These are phyloP conservation scores for Colletotrichum sidae DNA, from an alignment of 2,329 filamentous ascomycete genomes.

Conservation along the genomic window DNA sequence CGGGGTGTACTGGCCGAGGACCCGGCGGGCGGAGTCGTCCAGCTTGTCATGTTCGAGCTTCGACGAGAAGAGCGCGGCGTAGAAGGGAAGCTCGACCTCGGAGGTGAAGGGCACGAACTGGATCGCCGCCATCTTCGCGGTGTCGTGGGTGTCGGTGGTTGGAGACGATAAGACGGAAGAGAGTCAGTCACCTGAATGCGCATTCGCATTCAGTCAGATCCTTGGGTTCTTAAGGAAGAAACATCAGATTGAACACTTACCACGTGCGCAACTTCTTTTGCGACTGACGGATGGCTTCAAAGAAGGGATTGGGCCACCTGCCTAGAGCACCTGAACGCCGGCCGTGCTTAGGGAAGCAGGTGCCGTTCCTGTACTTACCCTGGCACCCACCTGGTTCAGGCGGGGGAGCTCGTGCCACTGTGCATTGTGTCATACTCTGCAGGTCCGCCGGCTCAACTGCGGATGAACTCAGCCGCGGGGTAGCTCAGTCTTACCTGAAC, in stretches of 20 bases:
- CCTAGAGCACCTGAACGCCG: background rate
- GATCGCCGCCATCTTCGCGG: constrained; percentile 61
- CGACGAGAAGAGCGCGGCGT: constrained; percentile 87
- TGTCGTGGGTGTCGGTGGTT: constrained; percentile 7
- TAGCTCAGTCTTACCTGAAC: too few species aligned
- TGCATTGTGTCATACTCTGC: too few species aligned
- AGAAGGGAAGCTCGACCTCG: constrained; percentile 96
- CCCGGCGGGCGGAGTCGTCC: constrained; percentile 88
- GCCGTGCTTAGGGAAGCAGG: background rate
- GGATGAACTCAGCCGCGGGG: too few species aligned
- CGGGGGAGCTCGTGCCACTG: background rate
- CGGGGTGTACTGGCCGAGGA: constrained; percentile 91
- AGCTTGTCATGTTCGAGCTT: constrained; percentile 99
- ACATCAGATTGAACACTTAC: too few species aligned
- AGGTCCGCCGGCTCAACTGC: too few species aligned
- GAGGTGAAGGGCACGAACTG: constrained; percentile 91
- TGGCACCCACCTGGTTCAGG: background rate
- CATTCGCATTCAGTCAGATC: too few species aligned
- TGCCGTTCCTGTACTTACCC: background rate
- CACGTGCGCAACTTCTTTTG: too few species aligned
- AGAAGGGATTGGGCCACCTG: background rate
- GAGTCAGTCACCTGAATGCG: background rate
- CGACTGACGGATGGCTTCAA: too few species aligned
- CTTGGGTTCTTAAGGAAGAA: too few species aligned
- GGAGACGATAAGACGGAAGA: background rate